These are phyloP conservation scores for Exophiala oligosperma DNA, from an alignment of 2,329 filamentous ascomycete genomes.

Conservation along the genomic window DNA sequence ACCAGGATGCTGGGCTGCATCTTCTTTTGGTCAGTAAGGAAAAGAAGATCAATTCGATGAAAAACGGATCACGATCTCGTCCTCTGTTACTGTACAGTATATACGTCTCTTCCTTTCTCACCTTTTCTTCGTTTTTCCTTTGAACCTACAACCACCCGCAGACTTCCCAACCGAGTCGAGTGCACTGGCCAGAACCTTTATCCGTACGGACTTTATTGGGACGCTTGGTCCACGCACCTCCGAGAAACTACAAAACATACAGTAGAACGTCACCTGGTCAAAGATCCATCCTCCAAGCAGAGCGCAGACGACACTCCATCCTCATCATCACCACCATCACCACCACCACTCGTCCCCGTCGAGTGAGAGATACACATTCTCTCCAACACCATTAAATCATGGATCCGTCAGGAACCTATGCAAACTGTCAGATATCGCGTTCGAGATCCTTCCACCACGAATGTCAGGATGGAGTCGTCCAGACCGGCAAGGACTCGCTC, in stretches of 20 bases:
- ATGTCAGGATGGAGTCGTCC: background rate
- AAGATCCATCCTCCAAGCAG: too few relatives aligned
- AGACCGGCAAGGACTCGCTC: conserved; percentile 7
- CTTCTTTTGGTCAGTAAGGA: background rate
- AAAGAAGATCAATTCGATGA: too few relatives aligned
- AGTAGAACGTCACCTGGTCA: background rate
- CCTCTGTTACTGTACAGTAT: too few relatives aligned
- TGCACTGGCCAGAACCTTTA: background rate
- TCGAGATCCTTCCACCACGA: conserved; percentile 2
- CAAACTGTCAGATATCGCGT: conserved; percentile 6
- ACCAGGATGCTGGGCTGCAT: background rate
- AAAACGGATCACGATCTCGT: too few relatives aligned
- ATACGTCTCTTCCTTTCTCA: background rate
- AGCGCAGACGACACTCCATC: too few relatives aligned
- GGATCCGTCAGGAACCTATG: conserved; percentile 13
- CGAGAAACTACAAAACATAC: background rate
- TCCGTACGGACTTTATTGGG: background rate
- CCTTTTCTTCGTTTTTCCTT: background rate
- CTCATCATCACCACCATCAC: too few relatives aligned
- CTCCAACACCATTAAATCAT: background rate
- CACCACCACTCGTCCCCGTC: background rate
- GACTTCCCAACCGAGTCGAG: too few relatives aligned
- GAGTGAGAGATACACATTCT: background rate
- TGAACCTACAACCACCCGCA: too few relatives aligned
- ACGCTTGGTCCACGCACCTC: background rate